phyloP scores from a whole-genome alignment of 78 protist genomes.

The Dictyostelium discoideum region DNA sequence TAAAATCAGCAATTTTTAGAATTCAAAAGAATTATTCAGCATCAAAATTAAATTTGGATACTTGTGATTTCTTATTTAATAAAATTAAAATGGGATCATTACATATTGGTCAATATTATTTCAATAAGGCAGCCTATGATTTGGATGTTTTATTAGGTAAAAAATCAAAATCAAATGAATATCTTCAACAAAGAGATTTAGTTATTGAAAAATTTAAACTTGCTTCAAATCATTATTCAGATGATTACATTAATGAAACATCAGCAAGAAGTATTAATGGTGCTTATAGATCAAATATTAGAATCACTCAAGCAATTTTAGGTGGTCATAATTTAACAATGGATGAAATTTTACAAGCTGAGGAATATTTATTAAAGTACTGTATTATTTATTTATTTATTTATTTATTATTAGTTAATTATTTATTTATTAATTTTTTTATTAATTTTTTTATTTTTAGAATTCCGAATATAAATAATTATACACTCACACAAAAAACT shows the following conservation, averaged over 20 bases:
- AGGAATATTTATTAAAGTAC: constrained; percentile 47
- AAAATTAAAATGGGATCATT: constrained; percentile 33
- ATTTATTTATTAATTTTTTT: too few species aligned
- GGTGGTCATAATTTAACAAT: constrained; percentile 8
- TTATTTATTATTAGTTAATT: background rate
- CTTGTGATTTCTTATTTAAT: constrained; percentile 43
- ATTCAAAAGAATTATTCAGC: constrained; percentile 73
- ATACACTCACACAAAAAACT: constrained; percentile 43
- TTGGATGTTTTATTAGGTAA: background rate
- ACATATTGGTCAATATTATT: constrained; percentile 50
- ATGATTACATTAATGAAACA: constrained; percentile 14
- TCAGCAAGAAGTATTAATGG: constrained; percentile 45
- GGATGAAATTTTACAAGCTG: constrained; percentile 24
- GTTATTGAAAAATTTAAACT: constrained; percentile 42
- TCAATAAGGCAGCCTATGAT: constrained; percentile 65
- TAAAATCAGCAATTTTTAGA: constrained; percentile 58
- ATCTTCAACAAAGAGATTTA: constrained; percentile 3
- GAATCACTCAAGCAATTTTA: constrained; percentile 59
- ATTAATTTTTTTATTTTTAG: background rate
- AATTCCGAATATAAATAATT: constrained; percentile 33
- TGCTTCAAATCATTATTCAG: constrained; percentile 34
- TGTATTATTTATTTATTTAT: background rate
- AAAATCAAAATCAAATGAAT: constrained; percentile 32
- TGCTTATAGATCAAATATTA: constrained; percentile 52
- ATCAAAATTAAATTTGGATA: constrained; percentile 64